A percentile compares a stretch with the other conserved stretches of the same genome.
These are phyloP conservation scores for Eucalyptus virginea DNA, from an alignment of 345 rosid species.

Conservation along the genomic window DNA sequence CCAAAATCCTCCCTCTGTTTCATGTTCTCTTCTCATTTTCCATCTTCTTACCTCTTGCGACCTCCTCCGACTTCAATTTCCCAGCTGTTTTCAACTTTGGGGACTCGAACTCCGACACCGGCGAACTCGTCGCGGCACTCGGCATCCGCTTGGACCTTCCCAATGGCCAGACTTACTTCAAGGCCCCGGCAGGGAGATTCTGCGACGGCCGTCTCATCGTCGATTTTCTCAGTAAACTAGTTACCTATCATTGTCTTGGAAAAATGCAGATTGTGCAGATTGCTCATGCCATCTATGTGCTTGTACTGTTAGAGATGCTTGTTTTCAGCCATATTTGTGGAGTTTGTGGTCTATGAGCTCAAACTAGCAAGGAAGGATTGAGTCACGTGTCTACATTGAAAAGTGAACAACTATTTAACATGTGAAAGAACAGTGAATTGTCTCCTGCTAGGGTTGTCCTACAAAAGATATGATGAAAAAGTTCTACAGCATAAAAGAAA, in stretches of 20 bases:
- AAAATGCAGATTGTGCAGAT: not conserved
- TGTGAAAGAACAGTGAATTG: not conserved
- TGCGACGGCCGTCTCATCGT: constrained; percentile 73
- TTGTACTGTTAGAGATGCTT: not conserved
- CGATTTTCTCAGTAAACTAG: constrained; percentile 63
- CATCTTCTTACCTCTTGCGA: constrained; percentile 17
- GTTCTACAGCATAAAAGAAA: not conserved
- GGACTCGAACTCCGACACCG: constrained; percentile 90
- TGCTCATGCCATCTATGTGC: not conserved
- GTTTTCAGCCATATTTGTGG: not conserved
- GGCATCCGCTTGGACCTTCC: constrained; percentile 54
- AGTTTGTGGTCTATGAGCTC: not conserved
- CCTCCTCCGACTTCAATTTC: constrained; percentile 35
- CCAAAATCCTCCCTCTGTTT: constrained; percentile 1
- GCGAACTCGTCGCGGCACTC: constrained; percentile 64
- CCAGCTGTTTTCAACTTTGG: constrained; percentile 85
- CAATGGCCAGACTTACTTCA: constrained; percentile 55
- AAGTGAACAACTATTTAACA: not conserved
- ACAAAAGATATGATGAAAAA: not conserved
- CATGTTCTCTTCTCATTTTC: constrained; percentile 1
- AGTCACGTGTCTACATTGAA: not conserved
- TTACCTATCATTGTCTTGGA: not conserved
- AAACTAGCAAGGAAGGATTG: not conserved
- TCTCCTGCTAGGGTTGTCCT: not conserved
- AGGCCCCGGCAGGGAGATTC: constrained; percentile 64